A percentile compares a stretch with the other conserved stretches of the same genome.
phyloP scores from a whole-genome alignment of 2,329 filamentous ascomycete genomes.

The Fragosphaeria purpurea region DNA sequence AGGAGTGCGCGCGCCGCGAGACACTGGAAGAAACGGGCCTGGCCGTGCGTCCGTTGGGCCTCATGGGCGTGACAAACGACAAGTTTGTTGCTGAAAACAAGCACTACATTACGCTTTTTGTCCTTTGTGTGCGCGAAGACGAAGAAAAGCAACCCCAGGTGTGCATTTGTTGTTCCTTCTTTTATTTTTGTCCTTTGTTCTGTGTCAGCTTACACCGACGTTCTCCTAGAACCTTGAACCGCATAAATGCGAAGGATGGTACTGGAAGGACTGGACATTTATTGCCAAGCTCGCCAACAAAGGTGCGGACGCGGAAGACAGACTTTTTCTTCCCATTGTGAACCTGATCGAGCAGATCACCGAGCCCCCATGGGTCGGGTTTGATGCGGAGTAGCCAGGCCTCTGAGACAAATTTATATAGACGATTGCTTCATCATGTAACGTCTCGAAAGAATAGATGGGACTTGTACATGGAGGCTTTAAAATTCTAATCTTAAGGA shows the following conservation, averaged over 20 bases:
- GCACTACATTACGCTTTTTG: constrained; percentile 68
- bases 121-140: constrained; percentile 41
- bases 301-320: constrained; percentile 19
- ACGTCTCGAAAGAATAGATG: too few species aligned
- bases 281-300: constrained; percentile 23
- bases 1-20: constrained; percentile 56
- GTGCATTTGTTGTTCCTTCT: constrained; percentile 11
- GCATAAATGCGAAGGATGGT: constrained; percentile 41
- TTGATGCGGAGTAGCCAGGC: neutral
- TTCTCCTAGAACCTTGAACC: constrained; percentile 31
- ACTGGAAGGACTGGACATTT: constrained; percentile 36
- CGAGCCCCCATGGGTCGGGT: constrained; percentile 7
- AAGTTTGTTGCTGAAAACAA: constrained; percentile 49
- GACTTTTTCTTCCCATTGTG: constrained; percentile 30
- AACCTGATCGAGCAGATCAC: constrained; percentile 23
- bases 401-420: too few species aligned
- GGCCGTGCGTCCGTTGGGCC: constrained; percentile 37
- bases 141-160: constrained; percentile 43
- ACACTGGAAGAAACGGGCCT: constrained; percentile 62
- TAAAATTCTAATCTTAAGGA: too few species aligned
- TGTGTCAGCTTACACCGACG: neutral
- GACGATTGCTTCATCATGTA: too few species aligned
- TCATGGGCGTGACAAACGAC: constrained; percentile 57
- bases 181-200: too few species aligned
- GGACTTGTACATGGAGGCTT: too few species aligned